phyloP scores from a whole-genome alignment of 1,139 yeast genomes.

The Geotrichum armillariae region DNA sequence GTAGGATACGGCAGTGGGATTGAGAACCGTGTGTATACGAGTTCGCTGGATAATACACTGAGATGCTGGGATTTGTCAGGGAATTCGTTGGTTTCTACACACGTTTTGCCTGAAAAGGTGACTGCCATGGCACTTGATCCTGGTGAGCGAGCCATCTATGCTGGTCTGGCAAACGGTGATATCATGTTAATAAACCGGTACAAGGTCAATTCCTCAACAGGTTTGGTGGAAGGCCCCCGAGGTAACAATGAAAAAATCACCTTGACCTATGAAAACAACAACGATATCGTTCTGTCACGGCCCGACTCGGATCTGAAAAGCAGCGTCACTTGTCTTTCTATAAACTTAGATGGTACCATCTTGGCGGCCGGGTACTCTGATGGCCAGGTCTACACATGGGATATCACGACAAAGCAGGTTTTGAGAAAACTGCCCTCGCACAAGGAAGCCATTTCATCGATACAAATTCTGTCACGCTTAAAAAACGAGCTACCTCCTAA shows the following conservation, averaged over 20 bases:
- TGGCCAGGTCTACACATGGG: constrained; percentile 71
- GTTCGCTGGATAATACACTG: constrained; percentile 74
- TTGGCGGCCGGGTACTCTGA: constrained; percentile 70
- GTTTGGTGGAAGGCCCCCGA: constrained; percentile 54
- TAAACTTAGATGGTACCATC: constrained; percentile 76
- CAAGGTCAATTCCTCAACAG: constrained; percentile 46
- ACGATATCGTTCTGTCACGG: constrained; percentile 21
- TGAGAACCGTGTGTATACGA: constrained; percentile 68
- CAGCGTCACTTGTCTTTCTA: constrained; percentile 51
- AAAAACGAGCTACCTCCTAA: constrained; percentile 2
- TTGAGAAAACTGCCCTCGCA: constrained; percentile 62
- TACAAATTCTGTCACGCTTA: constrained; percentile 16
- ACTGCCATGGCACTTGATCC: constrained; percentile 72
- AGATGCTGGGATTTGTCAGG: constrained; percentile 45
- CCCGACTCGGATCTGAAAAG: constrained; percentile 31
- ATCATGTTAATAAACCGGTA: constrained; percentile 62
- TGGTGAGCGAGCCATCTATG: constrained; percentile 72
- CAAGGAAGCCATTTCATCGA: constrained; percentile 27
- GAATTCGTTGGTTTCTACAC: constrained; percentile 58
- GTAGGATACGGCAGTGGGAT: constrained; percentile 53
- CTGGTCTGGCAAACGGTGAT: constrained; percentile 65
- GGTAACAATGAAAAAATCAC: constrained; percentile 51
- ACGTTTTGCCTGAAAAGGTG: constrained; percentile 62
- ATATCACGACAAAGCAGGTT: constrained; percentile 75
- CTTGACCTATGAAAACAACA: constrained; percentile 28